A percentile compares a stretch with the other conserved stretches of the same genome.
Conservation (phyloP, 2,329 filamentous ascomycete genomes). For the Rugonectria rugulosa region DNA sequence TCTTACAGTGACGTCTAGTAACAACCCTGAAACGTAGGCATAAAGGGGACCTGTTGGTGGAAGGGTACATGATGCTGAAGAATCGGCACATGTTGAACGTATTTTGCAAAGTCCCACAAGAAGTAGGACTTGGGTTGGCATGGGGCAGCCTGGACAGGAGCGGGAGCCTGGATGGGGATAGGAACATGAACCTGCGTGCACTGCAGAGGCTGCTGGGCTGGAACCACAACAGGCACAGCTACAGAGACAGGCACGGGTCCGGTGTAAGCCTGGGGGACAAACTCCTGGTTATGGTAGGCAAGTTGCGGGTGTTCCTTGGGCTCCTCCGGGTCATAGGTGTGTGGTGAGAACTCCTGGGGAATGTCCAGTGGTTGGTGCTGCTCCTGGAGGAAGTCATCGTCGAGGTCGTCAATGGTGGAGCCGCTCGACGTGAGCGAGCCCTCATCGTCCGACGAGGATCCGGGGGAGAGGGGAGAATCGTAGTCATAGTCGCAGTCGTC, state of each 20-base stretch:
- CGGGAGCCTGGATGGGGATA: slow-evolving; percentile 40
- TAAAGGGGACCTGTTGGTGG: slow-evolving; percentile 60
- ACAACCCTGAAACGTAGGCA: slow-evolving; percentile 61
- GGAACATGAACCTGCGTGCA: slow-evolving; percentile 41
- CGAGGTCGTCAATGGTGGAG: slow-evolving; percentile 60
- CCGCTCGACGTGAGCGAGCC: slow-evolving; percentile 63
- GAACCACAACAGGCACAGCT: slow-evolving; percentile 35
- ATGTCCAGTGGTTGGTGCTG: slow-evolving; percentile 43
- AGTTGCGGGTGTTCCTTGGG: slow-evolving; percentile 46
- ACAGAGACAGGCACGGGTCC: slow-evolving; percentile 45
- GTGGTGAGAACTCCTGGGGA: slow-evolving; percentile 51
- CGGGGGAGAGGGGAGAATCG: slow-evolving; percentile 58
- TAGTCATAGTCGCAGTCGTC: slow-evolving; percentile 54
- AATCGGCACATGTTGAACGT: slow-evolving; percentile 57
- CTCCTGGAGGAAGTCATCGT: slow-evolving; percentile 58
- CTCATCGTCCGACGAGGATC: slow-evolving; percentile 63
- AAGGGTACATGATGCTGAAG: slow-evolving; percentile 60
- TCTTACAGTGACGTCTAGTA: slow-evolving; percentile 42
- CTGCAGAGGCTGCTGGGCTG: slow-evolving; percentile 36
- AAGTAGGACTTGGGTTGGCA: slow-evolving; percentile 58
- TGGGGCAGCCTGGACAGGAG: slow-evolving; percentile 45
- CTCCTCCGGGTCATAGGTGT: slow-evolving; percentile 57
- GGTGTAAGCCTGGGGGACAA: slow-evolving; percentile 54
- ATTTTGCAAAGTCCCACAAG: slow-evolving; percentile 62
- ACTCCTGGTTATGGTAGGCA: slow-evolving; percentile 55